Evolutionary conservation across 768 basidiomycete species (phyloP).

Genomic region (Collybia mongolica): DNA sequence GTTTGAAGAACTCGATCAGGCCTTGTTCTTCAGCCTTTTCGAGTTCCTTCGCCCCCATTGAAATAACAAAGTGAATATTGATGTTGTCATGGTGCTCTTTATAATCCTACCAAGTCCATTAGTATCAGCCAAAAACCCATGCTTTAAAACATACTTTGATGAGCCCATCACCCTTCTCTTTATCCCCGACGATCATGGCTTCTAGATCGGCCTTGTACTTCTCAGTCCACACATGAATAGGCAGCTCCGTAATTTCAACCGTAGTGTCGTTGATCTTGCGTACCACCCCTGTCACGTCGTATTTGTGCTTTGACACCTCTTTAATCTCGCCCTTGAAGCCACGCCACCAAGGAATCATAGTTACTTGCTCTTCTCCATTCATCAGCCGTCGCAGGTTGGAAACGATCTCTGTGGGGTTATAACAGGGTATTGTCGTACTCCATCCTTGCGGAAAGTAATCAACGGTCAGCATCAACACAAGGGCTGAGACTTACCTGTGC

Average conservation of each 20-base stretch:
- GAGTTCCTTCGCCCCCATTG: slow-evolving; percentile 77
- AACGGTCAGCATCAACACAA: slow-evolving; percentile 2
- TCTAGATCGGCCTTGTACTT: slow-evolving; percentile 92
- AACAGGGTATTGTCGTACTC: slow-evolving; percentile 91
- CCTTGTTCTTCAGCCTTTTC: slow-evolving; percentile 90
- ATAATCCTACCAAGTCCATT: slow-evolving; percentile 67
- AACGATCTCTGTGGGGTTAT: slow-evolving; percentile 90
- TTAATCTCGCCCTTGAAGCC: slow-evolving; percentile 91
- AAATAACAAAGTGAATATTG: slow-evolving; percentile 86
- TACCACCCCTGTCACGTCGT: slow-evolving; percentile 72
- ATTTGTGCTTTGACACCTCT: slow-evolving; percentile 80
- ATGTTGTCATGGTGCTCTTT: slow-evolving; percentile 95
- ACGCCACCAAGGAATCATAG: slow-evolving; percentile 97
- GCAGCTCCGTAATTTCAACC: slow-evolving; percentile 92
- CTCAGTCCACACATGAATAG: slow-evolving; percentile 94
- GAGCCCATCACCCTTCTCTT: slow-evolving; percentile 58
- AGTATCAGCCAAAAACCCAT: slow-evolving; percentile 1
- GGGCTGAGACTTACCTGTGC: slow-evolving; percentile 63
- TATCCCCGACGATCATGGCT: slow-evolving; percentile 77
- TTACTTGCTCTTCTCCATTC: slow-evolving; percentile 76
- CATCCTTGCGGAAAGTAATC: slow-evolving; percentile 58
- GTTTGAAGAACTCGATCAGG: slow-evolving; percentile 87
- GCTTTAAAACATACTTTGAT: slow-evolving; percentile 62
- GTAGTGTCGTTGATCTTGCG: slow-evolving; percentile 84
- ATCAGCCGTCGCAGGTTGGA: slow-evolving; percentile 84